Evolutionary conservation across 2,329 filamentous ascomycete species (phyloP).

Genomic region (Curvularia verruculosa): DNA sequence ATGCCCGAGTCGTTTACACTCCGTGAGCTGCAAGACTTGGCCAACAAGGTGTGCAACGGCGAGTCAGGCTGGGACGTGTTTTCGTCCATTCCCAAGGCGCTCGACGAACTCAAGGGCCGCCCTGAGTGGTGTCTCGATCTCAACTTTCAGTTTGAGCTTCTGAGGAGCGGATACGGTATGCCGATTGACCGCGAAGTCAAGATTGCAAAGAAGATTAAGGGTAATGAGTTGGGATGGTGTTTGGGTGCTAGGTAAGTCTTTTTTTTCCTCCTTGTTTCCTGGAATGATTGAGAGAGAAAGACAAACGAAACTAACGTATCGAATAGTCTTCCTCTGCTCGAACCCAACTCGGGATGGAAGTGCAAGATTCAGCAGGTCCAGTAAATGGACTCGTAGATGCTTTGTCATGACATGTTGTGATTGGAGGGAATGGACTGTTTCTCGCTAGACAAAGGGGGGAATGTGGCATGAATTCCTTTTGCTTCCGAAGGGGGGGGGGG

Average conservation of each 20-base stretch:
- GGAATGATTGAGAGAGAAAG: not conserved
- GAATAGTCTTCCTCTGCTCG: conserved; percentile 78
- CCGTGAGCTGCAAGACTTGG: conserved; percentile 84
- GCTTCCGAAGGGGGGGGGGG: no score
- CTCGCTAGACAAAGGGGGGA: no score
- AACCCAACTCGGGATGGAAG: conserved; percentile 83
- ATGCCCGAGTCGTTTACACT: conserved; percentile 99
- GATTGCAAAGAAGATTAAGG: conserved; percentile 98
- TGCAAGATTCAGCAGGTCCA: conserved; percentile 80
- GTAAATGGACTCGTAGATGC: conserved; percentile 14
- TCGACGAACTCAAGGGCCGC: conserved; percentile 78
- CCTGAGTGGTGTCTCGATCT: conserved; percentile 94
- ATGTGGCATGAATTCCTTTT: no score
- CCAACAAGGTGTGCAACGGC: conserved; percentile 82
- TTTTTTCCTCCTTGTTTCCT: not conserved
- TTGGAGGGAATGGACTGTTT: no score
- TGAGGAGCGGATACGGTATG: conserved; percentile 98
- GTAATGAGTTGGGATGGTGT: conserved; percentile 97
- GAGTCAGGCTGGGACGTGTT: conserved; percentile 82
- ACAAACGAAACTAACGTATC: conserved; percentile 46
- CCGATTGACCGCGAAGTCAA: conserved; percentile 93
- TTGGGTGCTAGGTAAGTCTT: conserved; percentile 83
- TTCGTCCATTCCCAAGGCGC: conserved; percentile 72
- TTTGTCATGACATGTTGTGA: not conserved
- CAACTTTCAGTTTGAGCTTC: conserved; percentile 91